phyloP scores from a whole-genome alignment of 805 yeast genomes.

The Metschnikowia lunata region DNA sequence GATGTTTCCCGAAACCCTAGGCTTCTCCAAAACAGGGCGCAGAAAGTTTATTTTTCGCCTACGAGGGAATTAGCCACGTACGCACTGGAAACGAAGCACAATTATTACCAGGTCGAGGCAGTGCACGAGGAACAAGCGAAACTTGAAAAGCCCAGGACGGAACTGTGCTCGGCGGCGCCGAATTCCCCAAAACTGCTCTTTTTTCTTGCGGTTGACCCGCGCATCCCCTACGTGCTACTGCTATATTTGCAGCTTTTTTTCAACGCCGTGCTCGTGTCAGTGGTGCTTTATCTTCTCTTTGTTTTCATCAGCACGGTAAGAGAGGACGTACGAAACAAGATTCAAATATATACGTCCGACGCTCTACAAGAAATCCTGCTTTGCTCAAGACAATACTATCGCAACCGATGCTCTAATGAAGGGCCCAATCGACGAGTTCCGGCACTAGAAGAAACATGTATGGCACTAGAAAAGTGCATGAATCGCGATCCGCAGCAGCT shows the following conservation, averaged over 20 bases:
- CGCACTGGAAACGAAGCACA: constrained; percentile 1
- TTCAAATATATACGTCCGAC: constrained; percentile 58
- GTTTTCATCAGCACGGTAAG: constrained; percentile 53
- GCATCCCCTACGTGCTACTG: constrained; percentile 53
- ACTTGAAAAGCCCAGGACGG: not conserved
- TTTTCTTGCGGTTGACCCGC: constrained; percentile 33
- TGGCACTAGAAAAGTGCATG: constrained; percentile 79
- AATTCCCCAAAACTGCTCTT: constrained; percentile 1
- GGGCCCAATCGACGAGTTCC: constrained; percentile 52
- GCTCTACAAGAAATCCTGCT: constrained; percentile 58
- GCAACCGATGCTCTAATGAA: constrained; percentile 68
- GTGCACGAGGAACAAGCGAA: not conserved
- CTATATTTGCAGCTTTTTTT: constrained; percentile 61
- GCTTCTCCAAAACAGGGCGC: constrained; percentile 1
- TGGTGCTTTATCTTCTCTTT: constrained; percentile 48
- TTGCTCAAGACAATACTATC: constrained; percentile 65
- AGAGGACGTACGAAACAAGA: constrained; percentile 66
- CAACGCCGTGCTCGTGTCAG: constrained; percentile 49
- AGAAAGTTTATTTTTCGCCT: constrained; percentile 12
- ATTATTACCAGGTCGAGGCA: constrained; percentile 2
- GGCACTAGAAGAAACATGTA: constrained; percentile 65
- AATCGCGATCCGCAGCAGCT: constrained; percentile 64
- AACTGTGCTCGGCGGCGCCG: not conserved
- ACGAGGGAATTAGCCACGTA: constrained; percentile 9
- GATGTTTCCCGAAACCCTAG: constrained; percentile 4